Conservation (phyloP, 805 yeast species). For the Cyberlindnera petersonii region DNA sequence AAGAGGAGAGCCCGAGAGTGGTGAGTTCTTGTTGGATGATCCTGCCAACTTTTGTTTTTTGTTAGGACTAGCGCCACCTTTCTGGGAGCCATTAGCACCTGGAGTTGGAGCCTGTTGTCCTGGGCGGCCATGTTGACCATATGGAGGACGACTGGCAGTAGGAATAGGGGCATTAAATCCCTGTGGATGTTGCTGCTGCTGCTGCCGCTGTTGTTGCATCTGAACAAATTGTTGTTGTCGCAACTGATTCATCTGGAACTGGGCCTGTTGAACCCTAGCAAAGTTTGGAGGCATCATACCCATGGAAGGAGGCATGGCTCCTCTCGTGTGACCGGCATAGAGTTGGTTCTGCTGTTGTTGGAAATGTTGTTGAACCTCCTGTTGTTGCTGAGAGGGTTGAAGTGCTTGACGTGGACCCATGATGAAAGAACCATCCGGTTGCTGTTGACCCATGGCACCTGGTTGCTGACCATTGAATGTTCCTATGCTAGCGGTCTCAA, state of each 20-base stretch:
- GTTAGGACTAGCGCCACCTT: slow-evolving; percentile 18
- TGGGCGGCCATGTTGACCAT: slow-evolving; percentile 6
- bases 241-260: slow-evolving; percentile 46
- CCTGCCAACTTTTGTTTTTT: slow-evolving; percentile 24
- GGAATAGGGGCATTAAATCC: slow-evolving; percentile 12
- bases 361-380: slow-evolving; percentile 25
- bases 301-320: slow-evolving; percentile 2
- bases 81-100: slow-evolving; percentile 2
- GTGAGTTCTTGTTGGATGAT: slow-evolving; percentile 10
- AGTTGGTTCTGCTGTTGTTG: slow-evolving; percentile 29
- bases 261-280: slow-evolving; percentile 35
- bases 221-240: slow-evolving; percentile 38
- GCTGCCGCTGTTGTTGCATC: slow-evolving; percentile 25
- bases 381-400: slow-evolving; percentile 27
- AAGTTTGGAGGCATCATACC: slow-evolving; percentile 22
- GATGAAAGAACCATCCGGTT: slow-evolving; percentile 2
- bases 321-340: slow-evolving; percentile 21
- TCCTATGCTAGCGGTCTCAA: slow-evolving; percentile 3
- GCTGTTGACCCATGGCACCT: slow-evolving; percentile 4
- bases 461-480: slow-evolving; percentile 4
- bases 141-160: slow-evolving; percentile 7
- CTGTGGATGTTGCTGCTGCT: slow-evolving; percentile 21
- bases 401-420: slow-evolving; percentile 18
- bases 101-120: slow-evolving; percentile 5
- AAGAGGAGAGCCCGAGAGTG: slow-evolving; percentile 12